Evolutionary conservation across 2,329 filamentous ascomycete species (phyloP).

Genomic region (Lasiodiplodia hormozganensis): DNA sequence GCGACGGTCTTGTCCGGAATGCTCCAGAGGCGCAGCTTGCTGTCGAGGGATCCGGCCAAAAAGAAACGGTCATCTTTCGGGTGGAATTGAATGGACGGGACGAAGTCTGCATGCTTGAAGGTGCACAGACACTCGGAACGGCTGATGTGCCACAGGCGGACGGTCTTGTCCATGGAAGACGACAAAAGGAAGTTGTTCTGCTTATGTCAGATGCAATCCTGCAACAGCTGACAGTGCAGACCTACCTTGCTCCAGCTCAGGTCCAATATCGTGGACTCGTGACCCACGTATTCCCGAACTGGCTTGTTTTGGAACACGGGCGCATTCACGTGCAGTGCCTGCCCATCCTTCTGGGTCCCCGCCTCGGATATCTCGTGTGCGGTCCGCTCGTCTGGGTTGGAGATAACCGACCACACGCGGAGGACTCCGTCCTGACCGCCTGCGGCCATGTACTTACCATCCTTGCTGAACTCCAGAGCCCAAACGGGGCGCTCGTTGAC

Average conservation of each 20-base stretch:
- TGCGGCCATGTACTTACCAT: conserved; percentile 90
- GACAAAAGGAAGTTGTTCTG: conserved; percentile 93
- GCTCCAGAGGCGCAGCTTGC: conserved; percentile 89
- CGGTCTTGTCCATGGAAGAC: conserved; percentile 97
- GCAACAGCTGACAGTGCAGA: conserved; percentile 19
- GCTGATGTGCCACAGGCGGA: conserved; percentile 90
- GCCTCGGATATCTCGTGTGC: conserved; percentile 75
- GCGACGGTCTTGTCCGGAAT: conserved; percentile 96
- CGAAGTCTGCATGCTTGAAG: conserved; percentile 94
- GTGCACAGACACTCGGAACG: conserved; percentile 86
- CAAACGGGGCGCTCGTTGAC: conserved; percentile 73
- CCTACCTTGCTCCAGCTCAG: conserved; percentile 91
- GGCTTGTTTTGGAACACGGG: conserved; percentile 87
- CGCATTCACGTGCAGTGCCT: conserved; percentile 75
- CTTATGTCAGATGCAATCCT: conserved; percentile 6
- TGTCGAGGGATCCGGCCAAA: conserved; percentile 88
- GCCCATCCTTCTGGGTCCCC: conserved; percentile 54
- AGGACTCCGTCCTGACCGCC: conserved; percentile 88
- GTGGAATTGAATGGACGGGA: conserved; percentile 94
- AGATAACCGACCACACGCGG: conserved; percentile 87
- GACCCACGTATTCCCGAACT: conserved; percentile 79
- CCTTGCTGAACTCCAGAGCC: conserved; percentile 90
- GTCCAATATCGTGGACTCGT: conserved; percentile 85
- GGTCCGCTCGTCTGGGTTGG: conserved; percentile 78
- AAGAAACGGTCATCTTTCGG: conserved; percentile 96